Evolutionary conservation across 1,139 yeast species (phyloP).

Genomic region (Nadsonia starkeyi-henricii): DNA sequence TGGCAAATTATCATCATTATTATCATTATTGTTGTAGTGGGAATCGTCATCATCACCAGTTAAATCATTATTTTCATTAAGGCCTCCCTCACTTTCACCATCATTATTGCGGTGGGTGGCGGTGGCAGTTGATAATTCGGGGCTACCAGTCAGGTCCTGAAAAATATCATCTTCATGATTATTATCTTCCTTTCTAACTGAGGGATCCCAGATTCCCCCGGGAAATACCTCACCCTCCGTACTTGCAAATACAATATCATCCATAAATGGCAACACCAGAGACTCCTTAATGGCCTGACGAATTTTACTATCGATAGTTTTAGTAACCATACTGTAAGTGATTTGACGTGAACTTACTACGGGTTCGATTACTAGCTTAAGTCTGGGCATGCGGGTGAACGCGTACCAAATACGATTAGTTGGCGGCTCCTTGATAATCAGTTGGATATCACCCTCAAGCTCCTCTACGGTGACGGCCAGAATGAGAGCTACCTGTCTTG

Average conservation of each 20-base stretch:
- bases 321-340: constrained; percentile 64
- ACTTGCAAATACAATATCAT: constrained; percentile 61
- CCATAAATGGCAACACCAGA: constrained; percentile 76
- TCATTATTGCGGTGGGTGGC: constrained; percentile 1
- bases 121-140: too few species aligned
- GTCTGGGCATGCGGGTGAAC: constrained; percentile 63
- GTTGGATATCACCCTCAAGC: constrained; percentile 58
- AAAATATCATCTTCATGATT: neutral
- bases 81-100: constrained; percentile 1
- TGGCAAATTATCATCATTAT: constrained; percentile 1
- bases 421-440: constrained; percentile 77
- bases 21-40: neutral
- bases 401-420: constrained; percentile 84
- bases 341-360: constrained; percentile 73
- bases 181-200: constrained; percentile 1
- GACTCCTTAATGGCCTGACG: constrained; percentile 68
- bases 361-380: constrained; percentile 72
- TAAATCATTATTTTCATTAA: neutral
- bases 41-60: neutral
- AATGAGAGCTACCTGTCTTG: constrained; percentile 63
- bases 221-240: constrained; percentile 57
- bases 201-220: constrained; percentile 80
- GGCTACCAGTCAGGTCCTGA: neutral
- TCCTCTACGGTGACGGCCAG: constrained; percentile 56
- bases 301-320: constrained; percentile 62